Evolutionary conservation across 202 grass and related monocot genomes (phyloP).

Genomic region (Bolboschoenoplectus hybrid): DNA sequence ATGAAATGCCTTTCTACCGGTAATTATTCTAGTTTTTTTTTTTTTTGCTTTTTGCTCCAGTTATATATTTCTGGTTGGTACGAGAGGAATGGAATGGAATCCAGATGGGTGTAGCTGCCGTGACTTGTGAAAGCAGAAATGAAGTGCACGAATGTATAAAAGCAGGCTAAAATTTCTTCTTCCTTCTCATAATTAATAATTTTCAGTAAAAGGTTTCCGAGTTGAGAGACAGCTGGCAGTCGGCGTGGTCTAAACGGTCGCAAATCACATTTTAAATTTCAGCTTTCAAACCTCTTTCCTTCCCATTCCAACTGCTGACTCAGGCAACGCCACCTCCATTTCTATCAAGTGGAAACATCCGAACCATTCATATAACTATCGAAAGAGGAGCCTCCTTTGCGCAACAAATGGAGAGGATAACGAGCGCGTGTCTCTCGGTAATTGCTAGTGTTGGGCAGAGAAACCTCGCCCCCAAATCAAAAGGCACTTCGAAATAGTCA

Average conservation of each 20-base stretch:
- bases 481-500: slow-evolving; percentile 31
- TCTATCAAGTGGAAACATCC: background rate
- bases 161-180: background rate
- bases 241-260: slow-evolving; percentile 32
- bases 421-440: background rate
- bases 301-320: slow-evolving; percentile 28
- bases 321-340: slow-evolving; percentile 33
- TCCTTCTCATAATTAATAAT: background rate
- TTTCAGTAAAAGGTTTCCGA: background rate
- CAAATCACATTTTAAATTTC: slow-evolving; percentile 26
- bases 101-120: slow-evolving; percentile 23
- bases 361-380: background rate
- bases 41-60: background rate
- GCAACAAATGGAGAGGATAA: background rate
- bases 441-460: slow-evolving; percentile 17
- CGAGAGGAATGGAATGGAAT: slow-evolving; percentile 10
- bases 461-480: slow-evolving; percentile 9
- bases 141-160: slow-evolving; percentile 17
- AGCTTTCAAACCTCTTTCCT: slow-evolving; percentile 37
- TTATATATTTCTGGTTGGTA: slow-evolving; percentile 14
- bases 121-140: slow-evolving; percentile 24
- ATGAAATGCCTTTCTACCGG: no score
- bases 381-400: background rate
- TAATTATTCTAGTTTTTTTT: no score
- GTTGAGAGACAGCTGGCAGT: slow-evolving; percentile 39